phyloP scores from a whole-genome alignment of 352 stramenopile species.

The Peronospora farinosa region DNA sequence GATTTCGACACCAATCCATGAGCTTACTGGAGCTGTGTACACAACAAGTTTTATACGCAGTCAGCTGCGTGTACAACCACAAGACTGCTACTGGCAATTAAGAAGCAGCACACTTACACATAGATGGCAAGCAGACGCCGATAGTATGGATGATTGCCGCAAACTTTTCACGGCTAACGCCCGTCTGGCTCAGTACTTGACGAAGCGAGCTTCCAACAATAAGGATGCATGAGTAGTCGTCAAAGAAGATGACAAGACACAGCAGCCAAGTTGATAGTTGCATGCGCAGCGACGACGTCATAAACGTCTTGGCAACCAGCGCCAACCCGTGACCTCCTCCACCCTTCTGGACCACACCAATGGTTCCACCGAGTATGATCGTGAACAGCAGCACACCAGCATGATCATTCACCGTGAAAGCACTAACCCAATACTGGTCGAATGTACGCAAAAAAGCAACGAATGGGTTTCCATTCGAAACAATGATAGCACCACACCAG shows the following conservation, averaged over 20 bases:
- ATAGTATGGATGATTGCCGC: slow-evolving; percentile 86
- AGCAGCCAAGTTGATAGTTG: slow-evolving; percentile 79
- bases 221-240: slow-evolving; percentile 89
- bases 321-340: slow-evolving; percentile 82
- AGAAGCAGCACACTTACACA: slow-evolving; percentile 42
- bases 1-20: slow-evolving; percentile 88
- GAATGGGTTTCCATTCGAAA: slow-evolving; percentile 68
- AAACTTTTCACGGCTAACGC: slow-evolving; percentile 86
- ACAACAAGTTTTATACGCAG: slow-evolving; percentile 4
- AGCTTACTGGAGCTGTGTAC: slow-evolving; percentile 66
- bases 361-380: slow-evolving; percentile 81
- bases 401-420: slow-evolving; percentile 79
- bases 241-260: slow-evolving; percentile 88
- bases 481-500: slow-evolving; percentile 83
- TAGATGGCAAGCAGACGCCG: slow-evolving; percentile 80
- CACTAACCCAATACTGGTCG: slow-evolving; percentile 83
- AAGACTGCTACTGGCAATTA: not conserved
- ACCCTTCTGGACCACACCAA: slow-evolving; percentile 85
- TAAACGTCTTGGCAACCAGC: slow-evolving; percentile 69
- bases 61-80: slow-evolving; percentile 3
- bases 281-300: slow-evolving; percentile 78
- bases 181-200: slow-evolving; percentile 72
- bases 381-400: slow-evolving; percentile 86
- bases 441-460: slow-evolving; percentile 77
- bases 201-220: slow-evolving; percentile 86